phyloP scores from a whole-genome alignment of 352 stramenopile genomes.

The Phytophthora hibernalis region DNA sequence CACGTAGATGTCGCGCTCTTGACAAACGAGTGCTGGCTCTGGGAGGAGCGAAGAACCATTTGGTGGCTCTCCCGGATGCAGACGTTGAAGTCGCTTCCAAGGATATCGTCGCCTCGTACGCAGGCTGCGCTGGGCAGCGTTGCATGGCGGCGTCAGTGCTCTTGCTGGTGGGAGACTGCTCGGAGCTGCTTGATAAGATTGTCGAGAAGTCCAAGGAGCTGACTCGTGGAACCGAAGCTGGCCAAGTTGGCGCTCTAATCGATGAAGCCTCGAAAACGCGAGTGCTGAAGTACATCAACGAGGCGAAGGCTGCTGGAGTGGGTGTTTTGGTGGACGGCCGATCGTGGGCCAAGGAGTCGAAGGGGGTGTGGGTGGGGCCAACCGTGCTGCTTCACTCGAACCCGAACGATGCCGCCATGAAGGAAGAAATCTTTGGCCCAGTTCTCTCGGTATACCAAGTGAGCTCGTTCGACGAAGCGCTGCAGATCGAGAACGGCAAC shows the following conservation, averaged over 20 bases:
- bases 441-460: conserved; percentile 94
- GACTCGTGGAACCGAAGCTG: conserved; percentile 87
- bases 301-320: conserved; percentile 83
- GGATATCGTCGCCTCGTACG: conserved; percentile 97
- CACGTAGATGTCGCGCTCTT: conserved; percentile 86
- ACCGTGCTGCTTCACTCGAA: conserved; percentile 95
- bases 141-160: conserved; percentile 98
- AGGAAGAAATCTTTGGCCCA: conserved; percentile 98
- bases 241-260: conserved; percentile 96
- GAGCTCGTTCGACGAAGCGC: conserved; percentile 92
- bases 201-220: conserved; percentile 90
- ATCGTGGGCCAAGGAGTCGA: conserved; percentile 63
- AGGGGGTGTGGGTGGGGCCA: conserved; percentile 94
- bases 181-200: conserved; percentile 85
- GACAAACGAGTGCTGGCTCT: conserved; percentile 97
- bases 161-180: conserved; percentile 87
- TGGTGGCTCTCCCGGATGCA: conserved; percentile 95
- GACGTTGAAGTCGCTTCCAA: conserved; percentile 91
- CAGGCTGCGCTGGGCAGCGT: conserved; percentile 95
- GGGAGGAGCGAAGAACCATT: conserved; percentile 98
- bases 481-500: conserved; percentile 97
- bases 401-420: conserved; percentile 87
- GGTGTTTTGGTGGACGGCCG: conserved; percentile 95
- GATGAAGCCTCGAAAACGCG: conserved; percentile 89
- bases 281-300: conserved; percentile 96